phyloP scores from a whole-genome alignment of 2,329 filamentous ascomycete genomes.

The Passalora sequoiae region DNA sequence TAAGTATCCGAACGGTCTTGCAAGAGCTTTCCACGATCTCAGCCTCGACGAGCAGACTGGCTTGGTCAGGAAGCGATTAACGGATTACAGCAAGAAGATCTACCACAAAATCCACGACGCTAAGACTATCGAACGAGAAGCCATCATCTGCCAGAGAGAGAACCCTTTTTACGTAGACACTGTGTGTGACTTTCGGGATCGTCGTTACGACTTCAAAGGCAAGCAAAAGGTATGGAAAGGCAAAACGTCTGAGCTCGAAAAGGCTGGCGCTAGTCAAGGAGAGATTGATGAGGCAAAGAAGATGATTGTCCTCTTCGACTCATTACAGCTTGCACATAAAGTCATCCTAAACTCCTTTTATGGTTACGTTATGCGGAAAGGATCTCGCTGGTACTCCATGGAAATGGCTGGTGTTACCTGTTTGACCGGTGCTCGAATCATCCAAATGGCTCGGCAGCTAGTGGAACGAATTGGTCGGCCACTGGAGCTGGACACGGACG shows the following conservation, averaged over 20 bases:
- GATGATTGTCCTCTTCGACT: slow-evolving; percentile 96
- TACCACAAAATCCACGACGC: slow-evolving; percentile 99
- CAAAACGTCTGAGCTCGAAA: slow-evolving; percentile 82
- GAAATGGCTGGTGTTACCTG: slow-evolving; percentile 99
- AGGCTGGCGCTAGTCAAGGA: slow-evolving; percentile 64
- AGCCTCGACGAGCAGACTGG: slow-evolving; percentile 73
- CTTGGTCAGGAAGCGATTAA: slow-evolving; percentile 78
- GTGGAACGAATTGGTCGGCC: slow-evolving; percentile 91
- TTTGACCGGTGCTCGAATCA: slow-evolving; percentile 91
- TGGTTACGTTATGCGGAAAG: slow-evolving; percentile 98
- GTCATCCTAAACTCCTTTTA: slow-evolving; percentile 99
- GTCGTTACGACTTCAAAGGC: slow-evolving; percentile 96
- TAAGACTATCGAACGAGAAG: slow-evolving; percentile 85
- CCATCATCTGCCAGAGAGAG: slow-evolving; percentile 96
- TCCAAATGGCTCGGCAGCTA: slow-evolving; percentile 88
- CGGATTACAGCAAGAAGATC: slow-evolving; percentile 94
- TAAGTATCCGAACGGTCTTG: slow-evolving; percentile 63
- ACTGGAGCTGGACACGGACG: slow-evolving; percentile 91
- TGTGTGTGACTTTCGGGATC: slow-evolving; percentile 91
- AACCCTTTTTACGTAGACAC: slow-evolving; percentile 99
- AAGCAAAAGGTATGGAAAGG: slow-evolving; percentile 98
- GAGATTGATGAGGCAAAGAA: slow-evolving; percentile 96
- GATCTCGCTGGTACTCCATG: slow-evolving; percentile 97
- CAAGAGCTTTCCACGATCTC: slow-evolving; percentile 74
- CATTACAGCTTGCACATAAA: slow-evolving; percentile 92